Evolutionary conservation across 2,329 filamentous ascomycete species (phyloP), one percentile per base, ranked within the genome.

Genomic region (Monosporascus sp.): DNA sequence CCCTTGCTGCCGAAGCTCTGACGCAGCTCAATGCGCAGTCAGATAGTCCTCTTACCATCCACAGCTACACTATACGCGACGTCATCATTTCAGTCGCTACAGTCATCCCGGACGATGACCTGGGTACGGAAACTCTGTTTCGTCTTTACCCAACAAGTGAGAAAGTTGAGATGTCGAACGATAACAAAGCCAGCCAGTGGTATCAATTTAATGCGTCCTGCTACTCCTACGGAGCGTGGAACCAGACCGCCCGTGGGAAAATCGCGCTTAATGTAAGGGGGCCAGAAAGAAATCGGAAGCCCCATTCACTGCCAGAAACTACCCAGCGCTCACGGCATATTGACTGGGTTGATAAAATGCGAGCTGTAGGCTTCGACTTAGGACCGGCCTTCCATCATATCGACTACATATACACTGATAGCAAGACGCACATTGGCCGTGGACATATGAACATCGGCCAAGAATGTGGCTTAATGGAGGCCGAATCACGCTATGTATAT

Each of bases 371-470:
- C 14, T 24, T 52, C 20, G 51, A 48, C 22, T 40, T 48, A 8
- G 51, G 51, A 14, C 51, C 51, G 27, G 22, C 45, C 5, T 52
- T 52, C 44, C 51, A 52, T 20, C 44, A 52, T 20, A 52, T 52
- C 3, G 27, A 20, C n/a, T 8, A 22, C 14, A 44, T 52, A 7
- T 43, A 43, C 11, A 24, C 45, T 19, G 35, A 49, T 31, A 11
- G 51, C 11, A 14, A 48, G 37, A 40, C 44, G 2, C 17, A 48
- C 37, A 31, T 14, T 6, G 37, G 20, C 26, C 31, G 37, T 9
- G 44, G 51, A n/a, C n/a, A 49, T 22, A 48, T 49, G 19, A 27
- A 4, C 16, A 52, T 52, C 16, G 20, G 11, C 20, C 17, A 43
- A 16, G n/a, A 37, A 7, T 48, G 44, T 31, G 45, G 45, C 19